Evolutionary conservation across 2,329 filamentous ascomycete species (phyloP).

Genomic region (Fusarium concolor): DNA sequence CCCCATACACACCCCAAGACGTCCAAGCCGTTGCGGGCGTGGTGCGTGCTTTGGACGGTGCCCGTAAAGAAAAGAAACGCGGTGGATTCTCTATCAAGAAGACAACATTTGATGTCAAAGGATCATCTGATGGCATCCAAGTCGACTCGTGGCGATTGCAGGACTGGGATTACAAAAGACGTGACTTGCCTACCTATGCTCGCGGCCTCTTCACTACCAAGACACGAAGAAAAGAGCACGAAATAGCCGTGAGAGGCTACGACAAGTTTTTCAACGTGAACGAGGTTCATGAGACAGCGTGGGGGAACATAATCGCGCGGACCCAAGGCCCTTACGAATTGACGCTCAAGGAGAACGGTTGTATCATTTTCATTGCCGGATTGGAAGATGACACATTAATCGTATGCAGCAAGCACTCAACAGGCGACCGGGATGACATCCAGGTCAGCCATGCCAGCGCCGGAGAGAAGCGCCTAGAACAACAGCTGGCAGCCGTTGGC

Average conservation of each 20-base stretch:
- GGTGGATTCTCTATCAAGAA: conserved; percentile 80
- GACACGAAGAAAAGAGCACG: conserved; percentile 70
- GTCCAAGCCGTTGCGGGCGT: conserved; percentile 73
- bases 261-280: conserved; percentile 98
- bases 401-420: conserved; percentile 99
- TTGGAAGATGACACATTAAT: conserved; percentile 89
- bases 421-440: conserved; percentile 78
- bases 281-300: conserved; percentile 84
- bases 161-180: conserved; percentile 96
- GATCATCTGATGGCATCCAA: conserved; percentile 70
- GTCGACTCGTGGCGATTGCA: conserved; percentile 94
- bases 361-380: conserved; percentile 96
- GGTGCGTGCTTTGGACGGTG: conserved; percentile 70
- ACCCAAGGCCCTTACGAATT: conserved; percentile 93
- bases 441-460: conserved; percentile 84
- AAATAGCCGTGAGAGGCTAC: conserved; percentile 91
- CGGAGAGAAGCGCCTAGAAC: conserved; percentile 84
- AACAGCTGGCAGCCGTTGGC: conserved; percentile 80
- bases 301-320: conserved; percentile 79
- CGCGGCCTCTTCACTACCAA: conserved; percentile 92
- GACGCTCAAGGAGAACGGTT: conserved; percentile 98
- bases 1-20: conserved; percentile 77
- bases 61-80: conserved; percentile 66
- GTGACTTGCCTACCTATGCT: conserved; percentile 88
- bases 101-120: conserved; percentile 76